These are phyloP conservation scores for Xanthoceras sorbifolium DNA, from an alignment of 345 rosid genomes.

Conservation along the genomic window DNA sequence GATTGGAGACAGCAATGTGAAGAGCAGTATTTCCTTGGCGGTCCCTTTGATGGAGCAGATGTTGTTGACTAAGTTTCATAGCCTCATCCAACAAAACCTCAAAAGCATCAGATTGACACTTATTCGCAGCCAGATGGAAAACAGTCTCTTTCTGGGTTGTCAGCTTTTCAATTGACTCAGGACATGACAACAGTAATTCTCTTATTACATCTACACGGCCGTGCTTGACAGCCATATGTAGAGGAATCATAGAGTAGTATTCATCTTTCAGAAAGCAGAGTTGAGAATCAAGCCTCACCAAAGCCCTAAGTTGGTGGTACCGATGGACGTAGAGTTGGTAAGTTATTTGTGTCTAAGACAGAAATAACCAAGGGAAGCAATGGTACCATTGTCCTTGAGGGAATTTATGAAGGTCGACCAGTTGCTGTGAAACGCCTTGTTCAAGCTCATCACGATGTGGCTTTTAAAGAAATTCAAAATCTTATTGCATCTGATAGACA, in stretches of 20 bases:
- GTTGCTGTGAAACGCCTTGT: conserved; percentile 98
- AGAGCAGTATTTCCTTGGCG: conserved; percentile 12
- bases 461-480: conserved; percentile 92
- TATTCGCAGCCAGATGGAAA: conserved; percentile 17
- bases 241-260: background rate
- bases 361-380: conserved; percentile 98
- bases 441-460: conserved; percentile 81
- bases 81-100: conserved; percentile 13
- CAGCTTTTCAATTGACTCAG: background rate
- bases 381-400: conserved; percentile 91
- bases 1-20: conserved; percentile 7
- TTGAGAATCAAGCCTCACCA: background rate
- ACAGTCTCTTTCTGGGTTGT: background rate
- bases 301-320: conserved; percentile 28
- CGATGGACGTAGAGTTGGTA: conserved; percentile 78
- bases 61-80: background rate
- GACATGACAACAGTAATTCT: background rate
- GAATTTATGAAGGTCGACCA: conserved; percentile 79
- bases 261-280: background rate
- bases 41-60: conserved; percentile 2
- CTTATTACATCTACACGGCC: conserved; percentile 5
- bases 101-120: background rate
- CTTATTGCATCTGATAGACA: conserved; percentile 90
- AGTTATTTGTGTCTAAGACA: conserved; percentile 60
- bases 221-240: background rate